phyloP scores from a whole-genome alignment of 208 protist species.

The Acanthamoeba culbertsoni region DNA sequence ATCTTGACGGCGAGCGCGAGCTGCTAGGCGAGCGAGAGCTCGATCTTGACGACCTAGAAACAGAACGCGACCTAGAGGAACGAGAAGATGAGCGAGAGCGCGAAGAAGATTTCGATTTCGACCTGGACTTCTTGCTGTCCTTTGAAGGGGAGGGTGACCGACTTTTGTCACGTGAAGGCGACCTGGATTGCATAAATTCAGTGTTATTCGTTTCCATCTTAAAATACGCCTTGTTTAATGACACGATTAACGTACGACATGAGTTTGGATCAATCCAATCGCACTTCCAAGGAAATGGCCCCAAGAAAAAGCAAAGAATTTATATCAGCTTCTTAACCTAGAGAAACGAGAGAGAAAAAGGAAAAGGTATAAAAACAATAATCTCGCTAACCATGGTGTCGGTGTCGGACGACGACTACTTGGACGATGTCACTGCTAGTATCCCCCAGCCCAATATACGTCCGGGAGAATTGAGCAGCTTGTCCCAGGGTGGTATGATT shows the following conservation, averaged over 20 bases:
- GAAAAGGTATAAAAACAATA: too few relatives aligned
- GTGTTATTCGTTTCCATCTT: too few relatives aligned
- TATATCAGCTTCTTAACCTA: too few relatives aligned
- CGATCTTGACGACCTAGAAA: background rate
- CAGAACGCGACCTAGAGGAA: background rate
- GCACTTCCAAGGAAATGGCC: too few relatives aligned
- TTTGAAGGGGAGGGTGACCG: background rate
- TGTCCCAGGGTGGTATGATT: background rate
- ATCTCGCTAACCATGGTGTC: too few relatives aligned
- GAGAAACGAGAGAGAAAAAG: too few relatives aligned
- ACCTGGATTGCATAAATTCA: background rate
- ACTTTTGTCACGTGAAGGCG: background rate
- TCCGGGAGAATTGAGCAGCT: background rate
- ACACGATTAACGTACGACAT: too few relatives aligned
- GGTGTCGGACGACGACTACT: background rate
- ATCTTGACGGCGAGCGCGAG: background rate
- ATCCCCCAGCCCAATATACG: too few relatives aligned
- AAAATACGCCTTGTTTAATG: too few relatives aligned
- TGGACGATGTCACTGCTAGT: background rate
- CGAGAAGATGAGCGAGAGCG: background rate
- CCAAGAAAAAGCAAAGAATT: too few relatives aligned
- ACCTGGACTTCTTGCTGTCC: background rate
- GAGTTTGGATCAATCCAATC: too few relatives aligned
- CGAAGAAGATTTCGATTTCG: background rate
- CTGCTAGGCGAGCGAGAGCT: background rate